These are phyloP conservation scores for Chenopodium berlandieri DNA, from an alignment of 148 eudicot species.

Conservation along the genomic window DNA sequence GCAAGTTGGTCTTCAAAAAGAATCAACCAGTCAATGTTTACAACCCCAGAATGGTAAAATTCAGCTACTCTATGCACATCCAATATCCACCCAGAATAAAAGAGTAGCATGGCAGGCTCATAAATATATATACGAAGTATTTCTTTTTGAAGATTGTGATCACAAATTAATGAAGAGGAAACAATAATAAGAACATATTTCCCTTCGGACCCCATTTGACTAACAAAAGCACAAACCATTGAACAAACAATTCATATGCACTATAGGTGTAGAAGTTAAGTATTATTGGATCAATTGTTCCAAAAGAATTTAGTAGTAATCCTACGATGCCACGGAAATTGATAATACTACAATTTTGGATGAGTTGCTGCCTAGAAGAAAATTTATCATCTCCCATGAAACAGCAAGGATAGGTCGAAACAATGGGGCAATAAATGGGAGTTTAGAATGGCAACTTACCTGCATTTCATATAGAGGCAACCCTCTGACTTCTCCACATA, in stretches of 20 bases:
- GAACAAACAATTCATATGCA: background rate
- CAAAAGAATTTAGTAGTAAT: background rate
- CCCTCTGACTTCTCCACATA: slow-evolving; percentile 58
- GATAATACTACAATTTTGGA: background rate
- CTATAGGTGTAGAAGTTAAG: background rate
- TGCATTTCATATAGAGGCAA: slow-evolving; percentile 61
- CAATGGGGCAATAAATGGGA: background rate
- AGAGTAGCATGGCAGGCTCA: background rate
- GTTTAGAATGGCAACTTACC: slow-evolving; percentile 28
- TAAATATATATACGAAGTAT: background rate
- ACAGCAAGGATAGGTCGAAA: background rate
- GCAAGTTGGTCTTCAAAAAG: background rate
- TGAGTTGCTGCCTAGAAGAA: background rate
- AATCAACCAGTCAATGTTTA: background rate
- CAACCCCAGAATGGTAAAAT: background rate
- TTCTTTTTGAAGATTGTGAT: background rate
- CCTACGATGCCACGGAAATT: background rate
- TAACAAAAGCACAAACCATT: background rate
- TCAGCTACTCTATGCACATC: background rate
- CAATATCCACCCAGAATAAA: background rate
- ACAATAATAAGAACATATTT: background rate
- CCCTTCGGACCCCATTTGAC: background rate
- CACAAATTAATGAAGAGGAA: background rate
- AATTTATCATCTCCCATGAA: background rate
- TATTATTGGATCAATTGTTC: background rate